Conservation (phyloP, 1,284 basidiomycete species). For the Rhodotorula mucilaginosa region DNA sequence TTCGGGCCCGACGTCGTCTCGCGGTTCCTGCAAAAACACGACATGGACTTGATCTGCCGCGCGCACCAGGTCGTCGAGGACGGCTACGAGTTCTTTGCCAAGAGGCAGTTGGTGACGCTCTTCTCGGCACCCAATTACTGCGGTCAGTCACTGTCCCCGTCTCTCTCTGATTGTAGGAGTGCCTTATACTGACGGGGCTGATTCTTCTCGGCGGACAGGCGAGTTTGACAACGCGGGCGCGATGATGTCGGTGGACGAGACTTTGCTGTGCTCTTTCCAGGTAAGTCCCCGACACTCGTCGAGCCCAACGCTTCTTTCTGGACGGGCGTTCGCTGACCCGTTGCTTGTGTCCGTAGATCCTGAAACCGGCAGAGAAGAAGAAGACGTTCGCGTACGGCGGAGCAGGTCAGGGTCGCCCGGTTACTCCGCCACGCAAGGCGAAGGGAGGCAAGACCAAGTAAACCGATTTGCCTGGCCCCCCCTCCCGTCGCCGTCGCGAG, state of each 20-base stretch:
- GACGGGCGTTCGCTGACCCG: neutral
- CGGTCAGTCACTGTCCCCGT: constrained; percentile 11
- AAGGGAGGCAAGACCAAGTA: constrained; percentile 49
- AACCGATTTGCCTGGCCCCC: neutral
- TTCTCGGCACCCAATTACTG: constrained; percentile 75
- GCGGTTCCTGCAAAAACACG: constrained; percentile 96
- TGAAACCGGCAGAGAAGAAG: constrained; percentile 99
- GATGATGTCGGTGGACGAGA: constrained; percentile 99
- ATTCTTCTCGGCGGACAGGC: constrained; percentile 4
- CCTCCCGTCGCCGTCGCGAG: neutral
- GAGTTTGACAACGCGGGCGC: constrained; percentile 96
- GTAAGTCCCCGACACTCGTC: constrained; percentile 53
- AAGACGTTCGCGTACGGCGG: constrained; percentile 62
- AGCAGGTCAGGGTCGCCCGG: constrained; percentile 54
- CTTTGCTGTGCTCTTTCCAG: constrained; percentile 96
- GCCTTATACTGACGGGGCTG: no score
- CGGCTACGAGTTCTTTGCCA: constrained; percentile 98
- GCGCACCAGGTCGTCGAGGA: constrained; percentile 99
- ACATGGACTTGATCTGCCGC: constrained; percentile 98
- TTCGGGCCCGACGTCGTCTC: constrained; percentile 98
- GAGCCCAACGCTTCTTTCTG: no score
- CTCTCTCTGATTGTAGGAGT: no score
- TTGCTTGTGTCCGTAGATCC: constrained; percentile 60
- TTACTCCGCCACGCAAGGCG: constrained; percentile 57
- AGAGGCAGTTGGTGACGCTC: constrained; percentile 91